phyloP scores from a whole-genome alignment of 1,284 basidiomycete species.

The Abortiporus biennis region DNA sequence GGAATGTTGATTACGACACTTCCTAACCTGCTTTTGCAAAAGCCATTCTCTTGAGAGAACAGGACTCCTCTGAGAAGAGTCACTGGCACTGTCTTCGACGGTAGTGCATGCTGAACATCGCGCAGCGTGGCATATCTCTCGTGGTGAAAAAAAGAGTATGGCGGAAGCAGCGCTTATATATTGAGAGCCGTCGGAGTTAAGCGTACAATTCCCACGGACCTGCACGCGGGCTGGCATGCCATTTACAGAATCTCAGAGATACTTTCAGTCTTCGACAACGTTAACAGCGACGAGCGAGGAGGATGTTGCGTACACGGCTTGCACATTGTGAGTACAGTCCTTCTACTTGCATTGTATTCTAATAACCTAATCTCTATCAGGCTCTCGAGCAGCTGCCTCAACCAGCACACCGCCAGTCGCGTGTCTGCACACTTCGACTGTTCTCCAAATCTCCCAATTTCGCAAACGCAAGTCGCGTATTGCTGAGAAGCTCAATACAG shows the following conservation, averaged over 20 bases:
- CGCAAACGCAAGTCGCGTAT: slow-evolving; percentile 31
- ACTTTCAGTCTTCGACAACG: slow-evolving; percentile 8
- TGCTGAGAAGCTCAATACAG: slow-evolving; percentile 46
- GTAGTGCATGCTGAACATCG: slow-evolving; percentile 29
- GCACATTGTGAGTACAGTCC: slow-evolving; percentile 22
- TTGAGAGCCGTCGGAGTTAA: slow-evolving; percentile 5
- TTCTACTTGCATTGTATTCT: background rate
- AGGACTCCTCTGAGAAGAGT: slow-evolving; percentile 28
- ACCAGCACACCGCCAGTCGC: slow-evolving; percentile 24
- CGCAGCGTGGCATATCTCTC: slow-evolving; percentile 37
- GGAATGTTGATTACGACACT: slow-evolving; percentile 30
- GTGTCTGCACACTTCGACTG: slow-evolving; percentile 51
- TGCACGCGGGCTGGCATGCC: slow-evolving; percentile 5
- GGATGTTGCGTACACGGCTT: slow-evolving; percentile 23
- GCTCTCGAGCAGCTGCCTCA: slow-evolving; percentile 38
- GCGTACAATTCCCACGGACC: slow-evolving; percentile 13
- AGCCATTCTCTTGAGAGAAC: slow-evolving; percentile 30
- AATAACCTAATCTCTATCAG: slow-evolving; percentile 19
- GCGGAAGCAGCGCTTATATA: slow-evolving; percentile 16
- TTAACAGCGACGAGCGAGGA: slow-evolving; percentile 14
- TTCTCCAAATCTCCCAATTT: slow-evolving; percentile 29
- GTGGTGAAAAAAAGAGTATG: slow-evolving; percentile 14
- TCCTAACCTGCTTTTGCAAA: slow-evolving; percentile 31
- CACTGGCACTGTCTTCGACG: slow-evolving; percentile 37
- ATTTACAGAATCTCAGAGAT: no score